Evolutionary conservation across 2,329 filamentous ascomycete genomes (phyloP), one percentile per base, ranked within the genome.

Genomic region (Aspergillus piperis): DNA sequence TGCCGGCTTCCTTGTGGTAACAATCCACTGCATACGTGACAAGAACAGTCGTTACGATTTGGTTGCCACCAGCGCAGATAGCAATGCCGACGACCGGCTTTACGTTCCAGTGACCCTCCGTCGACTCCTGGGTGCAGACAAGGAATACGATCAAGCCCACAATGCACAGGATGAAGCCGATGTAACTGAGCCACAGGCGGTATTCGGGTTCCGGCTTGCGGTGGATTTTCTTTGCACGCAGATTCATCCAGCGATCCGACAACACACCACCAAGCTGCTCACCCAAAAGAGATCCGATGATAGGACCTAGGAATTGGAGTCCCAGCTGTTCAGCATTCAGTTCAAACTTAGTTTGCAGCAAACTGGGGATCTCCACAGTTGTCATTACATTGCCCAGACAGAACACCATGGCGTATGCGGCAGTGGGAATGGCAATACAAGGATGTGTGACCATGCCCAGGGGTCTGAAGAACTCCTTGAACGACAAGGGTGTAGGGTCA

Each of bases 1-100:
- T 82, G 2, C 81, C 82, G 1, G 84, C 79, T 57, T 87, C 81
- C 39, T 83, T 76, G 0, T 78, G 80, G 66, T 85, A 83, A 66
- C 83, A 85, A 67, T 88, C 86, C 3, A 88, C 80, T 0, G 85
- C 82, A 68, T 75, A 88, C 0, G 86, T 88, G 57, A 87, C 82
- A 60, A 87, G 71, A 1, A 88, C 82, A 0, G 86, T 88, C 2
- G 86, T 88, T 23, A 88, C 80, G 30, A 88, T 81, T 70, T 88
- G 86, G 64, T 87, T 88, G 1, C 86, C 86, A 3, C 78, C 82
- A 0, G 81, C 81, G 0, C 77, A 78, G 59, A 84, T 81, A 3
- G 78, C 85, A 8, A 79, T 81, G 8, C 86, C 86, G 10, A 88
- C 70, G 15, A 87, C 75, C 0, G 86, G 86, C 0, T 81, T 82